A percentile compares a stretch with the other conserved stretches of the same genome.
phyloP scores from a whole-genome alignment of 176 grass and related monocot genomes.

The Cenchrus americanus region DNA sequence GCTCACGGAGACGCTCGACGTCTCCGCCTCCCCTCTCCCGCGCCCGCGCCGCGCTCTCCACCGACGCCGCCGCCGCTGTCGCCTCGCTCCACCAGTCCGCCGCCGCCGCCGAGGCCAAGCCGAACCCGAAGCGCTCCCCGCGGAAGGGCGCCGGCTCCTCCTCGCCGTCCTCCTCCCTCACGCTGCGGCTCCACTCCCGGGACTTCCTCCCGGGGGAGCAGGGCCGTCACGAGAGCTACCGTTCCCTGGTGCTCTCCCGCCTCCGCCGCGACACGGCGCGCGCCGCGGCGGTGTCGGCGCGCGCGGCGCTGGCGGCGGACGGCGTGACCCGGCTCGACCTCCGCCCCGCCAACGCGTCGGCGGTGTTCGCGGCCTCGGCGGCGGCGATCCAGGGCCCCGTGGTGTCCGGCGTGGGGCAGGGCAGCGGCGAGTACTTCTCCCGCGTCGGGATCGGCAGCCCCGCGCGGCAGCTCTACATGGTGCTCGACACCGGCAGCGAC shows the following conservation, averaged over 20 bases:
- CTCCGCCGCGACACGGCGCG: constrained; percentile 68
- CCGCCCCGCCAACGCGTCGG: constrained; percentile 21
- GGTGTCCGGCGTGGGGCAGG: constrained; percentile 75
- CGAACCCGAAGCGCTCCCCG: neutral
- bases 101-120: neutral
- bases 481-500: constrained; percentile 96
- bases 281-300: constrained; percentile 48
- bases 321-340: constrained; percentile 47
- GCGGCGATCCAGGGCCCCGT: constrained; percentile 74
- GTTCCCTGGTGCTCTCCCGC: constrained; percentile 48
- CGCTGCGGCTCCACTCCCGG: constrained; percentile 60
- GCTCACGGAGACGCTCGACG: constrained; percentile 60
- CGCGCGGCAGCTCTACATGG: constrained; percentile 72
- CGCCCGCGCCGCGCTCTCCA: constrained; percentile 61
- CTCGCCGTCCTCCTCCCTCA: neutral
- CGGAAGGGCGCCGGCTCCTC: neutral
- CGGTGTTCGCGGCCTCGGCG: constrained; percentile 19
- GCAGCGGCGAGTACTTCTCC: constrained; percentile 98
- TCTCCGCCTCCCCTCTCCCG: constrained; percentile 57
- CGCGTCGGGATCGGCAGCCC: constrained; percentile 74
- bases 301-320: constrained; percentile 55
- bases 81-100: constrained; percentile 46
- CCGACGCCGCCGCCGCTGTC: constrained; percentile 5
- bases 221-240: constrained; percentile 55
- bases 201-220: constrained; percentile 66